Conservation (phyloP, 169 alveolate species). For the Plasmodium cynomolgi region DNA sequence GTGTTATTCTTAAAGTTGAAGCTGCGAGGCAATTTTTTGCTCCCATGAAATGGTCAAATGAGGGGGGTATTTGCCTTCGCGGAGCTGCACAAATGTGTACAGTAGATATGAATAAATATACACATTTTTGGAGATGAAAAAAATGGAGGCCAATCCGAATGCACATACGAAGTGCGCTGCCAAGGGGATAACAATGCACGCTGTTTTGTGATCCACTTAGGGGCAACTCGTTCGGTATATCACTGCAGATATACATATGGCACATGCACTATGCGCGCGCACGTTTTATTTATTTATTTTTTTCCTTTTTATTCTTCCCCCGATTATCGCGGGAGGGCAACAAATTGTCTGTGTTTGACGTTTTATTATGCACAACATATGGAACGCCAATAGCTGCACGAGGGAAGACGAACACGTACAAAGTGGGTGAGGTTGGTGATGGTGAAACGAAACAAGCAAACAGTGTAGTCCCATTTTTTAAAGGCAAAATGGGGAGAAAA, state of each 20-base stretch:
- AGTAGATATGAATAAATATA: background rate
- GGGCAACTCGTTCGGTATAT: background rate
- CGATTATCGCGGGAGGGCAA: background rate
- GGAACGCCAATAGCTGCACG: background rate
- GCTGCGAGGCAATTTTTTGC: background rate
- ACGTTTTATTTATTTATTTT: background rate
- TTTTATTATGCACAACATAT: background rate
- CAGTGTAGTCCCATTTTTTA: background rate
- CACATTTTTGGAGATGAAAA: background rate
- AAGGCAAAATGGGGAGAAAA: background rate
- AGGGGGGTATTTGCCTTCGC: background rate
- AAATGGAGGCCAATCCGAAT: background rate
- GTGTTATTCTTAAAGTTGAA: background rate
- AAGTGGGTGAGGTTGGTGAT: background rate
- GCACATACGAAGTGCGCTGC: background rate
- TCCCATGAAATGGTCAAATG: background rate
- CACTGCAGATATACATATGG: background rate
- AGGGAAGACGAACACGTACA: background rate
- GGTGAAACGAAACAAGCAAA: background rate
- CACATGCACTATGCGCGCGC: background rate
- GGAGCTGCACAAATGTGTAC: background rate
- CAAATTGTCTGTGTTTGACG: background rate
- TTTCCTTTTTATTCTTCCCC: background rate
- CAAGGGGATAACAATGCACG: background rate
- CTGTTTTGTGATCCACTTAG: background rate